Base-by-base conservation (phyloP, 192 early-diverging fungal species). In the Gonapodya sp. region DNA sequence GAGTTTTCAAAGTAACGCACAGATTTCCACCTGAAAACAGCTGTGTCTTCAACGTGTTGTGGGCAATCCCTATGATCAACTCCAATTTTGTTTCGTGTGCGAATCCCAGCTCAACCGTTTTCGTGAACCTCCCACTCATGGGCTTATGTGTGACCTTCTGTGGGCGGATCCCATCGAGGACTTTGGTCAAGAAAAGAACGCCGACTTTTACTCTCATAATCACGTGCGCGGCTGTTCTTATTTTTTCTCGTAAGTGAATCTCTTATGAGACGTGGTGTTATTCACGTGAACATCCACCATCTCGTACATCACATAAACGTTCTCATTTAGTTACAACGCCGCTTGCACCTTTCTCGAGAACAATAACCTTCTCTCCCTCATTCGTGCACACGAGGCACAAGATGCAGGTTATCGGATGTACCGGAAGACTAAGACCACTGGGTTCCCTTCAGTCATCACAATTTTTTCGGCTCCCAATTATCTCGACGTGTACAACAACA, bases 401-500 rank as follows among this genome's bases (percentile, higher is more conserved):
- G 96, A 97, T 86, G 93, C 95, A 80, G 96, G 96, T 81, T 94
- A 95, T 82, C 93, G 94, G 81, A 98, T 98, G 97, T 98, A 98
- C 85, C 89, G 94, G 75, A 97, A 96, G 83, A 99, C 92, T 75
- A 90, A 92, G 81, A 91, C 96, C 14, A 97, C 96, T 1, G 95
- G 94, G 0, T 98, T 98, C 82, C 97, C 97, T 16, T 94, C 96
- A 1, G 96, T 98, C 0, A 98, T 98, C 86, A 98, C 97, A 14
- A 96, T 98, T 64, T 98, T 98, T 82, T 97, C 96, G 31, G 97
- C 97, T 73, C 97, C 97, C 73, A 98, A 98, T 86, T 98, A 98
- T 84, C 89, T 98, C 36, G 97, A 97, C 83, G 93, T 97, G 8
- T 98, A 98, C 87, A 97, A 97, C 87, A 98, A 98, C 89, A 98